Evolutionary conservation across 2,329 filamentous ascomycete genomes (phyloP).

Genomic region (Pseudogymnoascus sp.): DNA sequence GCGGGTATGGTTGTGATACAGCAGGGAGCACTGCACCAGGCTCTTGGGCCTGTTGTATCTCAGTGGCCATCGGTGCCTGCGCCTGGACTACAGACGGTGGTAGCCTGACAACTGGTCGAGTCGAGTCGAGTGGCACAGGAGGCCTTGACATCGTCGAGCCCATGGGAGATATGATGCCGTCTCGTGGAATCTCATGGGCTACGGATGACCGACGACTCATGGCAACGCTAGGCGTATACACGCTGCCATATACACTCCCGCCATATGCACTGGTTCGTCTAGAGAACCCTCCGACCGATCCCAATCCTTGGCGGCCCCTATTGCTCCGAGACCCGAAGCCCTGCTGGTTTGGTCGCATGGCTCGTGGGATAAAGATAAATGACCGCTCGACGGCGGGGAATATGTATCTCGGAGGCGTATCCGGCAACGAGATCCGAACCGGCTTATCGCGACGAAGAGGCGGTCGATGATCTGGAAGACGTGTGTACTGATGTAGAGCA

Average conservation of each 20-base stretch:
- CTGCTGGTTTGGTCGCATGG: conserved; percentile 87
- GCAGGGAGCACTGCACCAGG: conserved; percentile 4
- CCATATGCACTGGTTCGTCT: conserved; percentile 78
- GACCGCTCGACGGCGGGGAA: conserved; percentile 85
- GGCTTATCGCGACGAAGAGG: conserved; percentile 93
- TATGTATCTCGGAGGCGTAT: conserved; percentile 73
- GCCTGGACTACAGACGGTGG: conserved; percentile 45
- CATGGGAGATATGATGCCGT: conserved; percentile 70
- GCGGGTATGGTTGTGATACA: conserved; percentile 44
- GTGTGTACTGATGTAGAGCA: conserved; percentile 82
- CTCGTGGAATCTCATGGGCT: conserved; percentile 57
- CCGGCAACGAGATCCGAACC: conserved; percentile 82
- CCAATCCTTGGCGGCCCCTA: conserved; percentile 64
- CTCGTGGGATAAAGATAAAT: conserved; percentile 95
- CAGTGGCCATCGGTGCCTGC: conserved; percentile 25
- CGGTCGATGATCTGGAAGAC: conserved; percentile 87
- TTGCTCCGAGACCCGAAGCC: conserved; percentile 58
- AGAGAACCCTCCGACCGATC: conserved; percentile 57
- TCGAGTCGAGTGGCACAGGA: conserved; percentile 49
- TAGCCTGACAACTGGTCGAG: conserved; percentile 71
- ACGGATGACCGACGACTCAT: conserved; percentile 81
- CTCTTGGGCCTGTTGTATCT: conserved; percentile 8
- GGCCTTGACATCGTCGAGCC: conserved; percentile 68
- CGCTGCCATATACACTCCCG: conserved; percentile 61
- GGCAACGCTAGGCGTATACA: conserved; percentile 79